These are phyloP conservation scores for Rhizophagus prolifer DNA, from an alignment of 192 early-diverging fungal genomes.

Conservation along the genomic window DNA sequence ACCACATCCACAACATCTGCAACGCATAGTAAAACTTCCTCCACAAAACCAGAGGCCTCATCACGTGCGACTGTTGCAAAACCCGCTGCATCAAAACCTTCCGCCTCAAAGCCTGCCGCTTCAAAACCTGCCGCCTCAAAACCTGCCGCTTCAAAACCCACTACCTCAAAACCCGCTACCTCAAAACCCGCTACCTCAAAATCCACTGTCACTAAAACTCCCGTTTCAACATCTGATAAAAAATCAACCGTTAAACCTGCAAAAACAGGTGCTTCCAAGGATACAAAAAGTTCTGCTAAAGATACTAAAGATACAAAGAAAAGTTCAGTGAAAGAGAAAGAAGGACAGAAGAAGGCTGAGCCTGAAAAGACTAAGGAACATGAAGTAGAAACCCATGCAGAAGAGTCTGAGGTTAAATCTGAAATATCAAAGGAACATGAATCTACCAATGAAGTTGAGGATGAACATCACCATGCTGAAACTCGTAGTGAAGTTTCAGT, in stretches of 20 bases:
- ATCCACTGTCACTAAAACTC: not conserved
- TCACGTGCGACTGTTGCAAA: too few species aligned
- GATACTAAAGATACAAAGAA: not conserved
- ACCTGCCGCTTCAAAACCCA: too few species aligned
- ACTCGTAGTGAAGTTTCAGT: not conserved
- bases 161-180: not conserved
- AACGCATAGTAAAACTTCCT: not conserved
- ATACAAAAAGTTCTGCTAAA: not conserved
- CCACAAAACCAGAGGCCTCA: not conserved
- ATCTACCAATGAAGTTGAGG: not conserved
- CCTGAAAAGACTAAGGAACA: not conserved
- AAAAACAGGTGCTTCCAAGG: not conserved
- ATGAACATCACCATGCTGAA: not conserved
- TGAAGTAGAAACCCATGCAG: not conserved
- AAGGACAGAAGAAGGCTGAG: not conserved
- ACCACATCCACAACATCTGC: not conserved
- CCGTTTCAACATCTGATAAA: not conserved
- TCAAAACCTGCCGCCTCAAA: too few species aligned
- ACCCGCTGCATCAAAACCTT: too few species aligned
- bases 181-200: not conserved
- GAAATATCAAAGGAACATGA: not conserved
- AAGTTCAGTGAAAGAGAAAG: not conserved
- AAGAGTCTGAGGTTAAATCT: not conserved
- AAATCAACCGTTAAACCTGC: not conserved
- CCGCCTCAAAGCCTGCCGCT: too few species aligned